Percentiles rank a stretch among this genome's conserved stretches.
phyloP scores from a whole-genome alignment of 176 grass and related monocot genomes.

The Triticum aestivum region DNA sequence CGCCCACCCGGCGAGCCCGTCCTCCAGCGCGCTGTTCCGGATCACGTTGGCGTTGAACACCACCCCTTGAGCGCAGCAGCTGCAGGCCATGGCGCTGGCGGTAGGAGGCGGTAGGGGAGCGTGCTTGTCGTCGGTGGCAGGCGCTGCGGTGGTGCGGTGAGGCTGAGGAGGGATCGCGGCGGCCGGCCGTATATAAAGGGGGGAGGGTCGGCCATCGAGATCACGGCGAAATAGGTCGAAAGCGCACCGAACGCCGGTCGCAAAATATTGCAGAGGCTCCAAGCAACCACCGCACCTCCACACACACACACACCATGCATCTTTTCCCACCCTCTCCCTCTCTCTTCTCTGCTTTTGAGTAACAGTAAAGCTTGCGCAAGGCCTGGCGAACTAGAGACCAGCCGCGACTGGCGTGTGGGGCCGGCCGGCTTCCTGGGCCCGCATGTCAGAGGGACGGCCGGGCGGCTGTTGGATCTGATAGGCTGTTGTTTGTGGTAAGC shows the following conservation, averaged over 20 bases:
- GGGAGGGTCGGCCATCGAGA: slow-evolving; percentile 22
- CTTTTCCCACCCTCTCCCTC: background rate
- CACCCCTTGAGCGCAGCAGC: slow-evolving; percentile 30
- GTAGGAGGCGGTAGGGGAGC: background rate
- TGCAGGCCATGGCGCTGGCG: background rate
- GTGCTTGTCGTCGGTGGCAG: background rate
- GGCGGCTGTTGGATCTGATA: background rate
- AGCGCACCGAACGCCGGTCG: slow-evolving; percentile 22
- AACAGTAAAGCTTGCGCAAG: slow-evolving; percentile 49
- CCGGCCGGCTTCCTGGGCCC: background rate
- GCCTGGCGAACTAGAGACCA: background rate
- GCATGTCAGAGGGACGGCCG: background rate
- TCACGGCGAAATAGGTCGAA: slow-evolving; percentile 14
- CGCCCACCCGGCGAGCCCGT: slow-evolving; percentile 48
- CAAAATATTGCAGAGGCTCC: slow-evolving; percentile 25
- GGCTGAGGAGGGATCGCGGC: background rate
- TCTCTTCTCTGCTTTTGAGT: slow-evolving; percentile 24
- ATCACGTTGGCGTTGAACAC: slow-evolving; percentile 52
- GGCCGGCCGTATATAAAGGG: slow-evolving; percentile 24
- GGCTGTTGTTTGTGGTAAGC: slow-evolving; percentile 26
- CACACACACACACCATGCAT: too few species aligned
- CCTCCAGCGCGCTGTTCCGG: slow-evolving; percentile 48
- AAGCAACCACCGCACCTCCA: slow-evolving; percentile 33
- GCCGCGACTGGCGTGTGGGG: slow-evolving; percentile 1
- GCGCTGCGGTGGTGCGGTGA: background rate